Conservation (phyloP, 805 yeast species). For the Nakazawaea ambrosiae region DNA sequence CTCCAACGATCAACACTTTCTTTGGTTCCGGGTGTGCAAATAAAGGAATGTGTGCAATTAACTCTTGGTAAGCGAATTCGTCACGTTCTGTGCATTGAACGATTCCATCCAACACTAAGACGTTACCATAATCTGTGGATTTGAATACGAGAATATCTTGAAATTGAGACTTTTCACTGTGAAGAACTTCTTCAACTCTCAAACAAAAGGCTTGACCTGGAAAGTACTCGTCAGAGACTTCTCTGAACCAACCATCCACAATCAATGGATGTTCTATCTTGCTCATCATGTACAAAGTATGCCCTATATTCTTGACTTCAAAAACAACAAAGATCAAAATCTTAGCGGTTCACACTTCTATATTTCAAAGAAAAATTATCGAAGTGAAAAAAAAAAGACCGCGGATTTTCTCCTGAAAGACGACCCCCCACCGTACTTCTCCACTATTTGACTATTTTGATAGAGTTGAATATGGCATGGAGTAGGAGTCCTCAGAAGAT, state of each 20-base stretch:
- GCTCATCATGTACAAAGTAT: constrained; percentile 6
- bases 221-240: constrained; percentile 59
- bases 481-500: no score
- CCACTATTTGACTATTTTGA: no score
- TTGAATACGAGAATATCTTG: constrained; percentile 81
- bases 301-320: background rate
- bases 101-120: constrained; percentile 82
- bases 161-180: constrained; percentile 59
- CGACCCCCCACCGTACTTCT: no score
- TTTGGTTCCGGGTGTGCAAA: constrained; percentile 72
- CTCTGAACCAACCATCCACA: constrained; percentile 76
- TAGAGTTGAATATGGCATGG: no score
- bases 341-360: no score
- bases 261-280: constrained; percentile 25
- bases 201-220: constrained; percentile 85
- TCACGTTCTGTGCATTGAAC: constrained; percentile 89
- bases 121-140: constrained; percentile 76
- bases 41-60: constrained; percentile 79
- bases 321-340: background rate
- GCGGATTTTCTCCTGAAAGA: no score
- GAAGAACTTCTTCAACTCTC: constrained; percentile 55
- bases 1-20: constrained; percentile 82
- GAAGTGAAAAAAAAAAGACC: no score
- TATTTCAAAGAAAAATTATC: no score
- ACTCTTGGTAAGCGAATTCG: constrained; percentile 91